Conservation (phyloP, 352 stramenopile genomes). For the Globisporangium okanoganense region DNA sequence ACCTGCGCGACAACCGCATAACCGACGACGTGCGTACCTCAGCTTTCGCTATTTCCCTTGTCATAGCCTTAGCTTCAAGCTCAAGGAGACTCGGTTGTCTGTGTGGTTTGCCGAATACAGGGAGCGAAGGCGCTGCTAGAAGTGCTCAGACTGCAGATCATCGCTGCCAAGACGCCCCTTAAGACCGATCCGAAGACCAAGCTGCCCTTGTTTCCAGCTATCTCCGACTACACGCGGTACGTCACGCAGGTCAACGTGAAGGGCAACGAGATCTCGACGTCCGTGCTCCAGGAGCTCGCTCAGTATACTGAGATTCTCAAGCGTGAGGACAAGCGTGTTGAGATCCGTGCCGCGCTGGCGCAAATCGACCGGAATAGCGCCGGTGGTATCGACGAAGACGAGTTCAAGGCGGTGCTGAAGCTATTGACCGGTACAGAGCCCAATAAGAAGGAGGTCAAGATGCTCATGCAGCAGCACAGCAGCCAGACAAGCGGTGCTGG, state of each 20-base stretch:
- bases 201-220: constrained; percentile 31
- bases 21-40: constrained; percentile 54
- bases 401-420: constrained; percentile 77
- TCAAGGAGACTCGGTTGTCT: not conserved
- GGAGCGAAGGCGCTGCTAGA: constrained; percentile 68
- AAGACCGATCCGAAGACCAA: constrained; percentile 50
- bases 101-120: constrained; percentile 21
- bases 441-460: constrained; percentile 69
- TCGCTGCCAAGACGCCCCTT: constrained; percentile 55
- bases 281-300: constrained; percentile 56
- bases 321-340: constrained; percentile 71
- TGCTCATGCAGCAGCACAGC: constrained; percentile 61
- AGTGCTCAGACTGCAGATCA: constrained; percentile 74
- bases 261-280: constrained; percentile 67
- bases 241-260: constrained; percentile 75
- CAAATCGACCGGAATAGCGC: constrained; percentile 64
- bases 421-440: constrained; percentile 65
- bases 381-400: constrained; percentile 66
- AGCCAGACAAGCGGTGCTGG: constrained; percentile 31
- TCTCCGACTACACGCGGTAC: constrained; percentile 64
- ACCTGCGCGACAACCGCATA: constrained; percentile 77
- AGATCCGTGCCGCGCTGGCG: constrained; percentile 67
- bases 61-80: not conserved
- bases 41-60: not conserved
- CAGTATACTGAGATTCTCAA: constrained; percentile 76